These are phyloP conservation scores for Populus ilicifolia DNA, from an alignment of 345 rosid genomes.

Conservation along the genomic window DNA sequence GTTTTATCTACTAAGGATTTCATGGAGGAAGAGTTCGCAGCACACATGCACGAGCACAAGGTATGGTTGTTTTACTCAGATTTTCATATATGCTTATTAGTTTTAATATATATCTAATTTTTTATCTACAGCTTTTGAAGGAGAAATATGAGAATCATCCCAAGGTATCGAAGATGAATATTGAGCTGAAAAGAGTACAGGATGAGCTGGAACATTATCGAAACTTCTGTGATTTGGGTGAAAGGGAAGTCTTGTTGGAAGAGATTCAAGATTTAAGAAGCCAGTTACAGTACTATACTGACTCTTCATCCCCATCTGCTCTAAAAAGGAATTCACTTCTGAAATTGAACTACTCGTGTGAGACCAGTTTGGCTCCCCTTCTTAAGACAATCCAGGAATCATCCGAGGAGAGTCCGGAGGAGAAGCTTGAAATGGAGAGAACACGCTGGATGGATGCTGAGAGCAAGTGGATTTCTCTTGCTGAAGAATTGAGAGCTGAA, in stretches of 20 bases:
- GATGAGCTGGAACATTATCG: slow-evolving; percentile 77
- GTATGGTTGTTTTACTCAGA: slow-evolving; percentile 32
- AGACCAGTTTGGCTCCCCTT: slow-evolving; percentile 37
- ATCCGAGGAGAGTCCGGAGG: slow-evolving; percentile 48
- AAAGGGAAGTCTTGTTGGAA: slow-evolving; percentile 86
- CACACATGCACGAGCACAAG: slow-evolving; percentile 77
- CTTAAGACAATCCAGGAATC: slow-evolving; percentile 59
- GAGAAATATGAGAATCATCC: slow-evolving; percentile 92
- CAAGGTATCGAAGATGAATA: slow-evolving; percentile 62
- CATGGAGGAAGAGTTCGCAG: slow-evolving; percentile 73
- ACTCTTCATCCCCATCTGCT: slow-evolving; percentile 54
- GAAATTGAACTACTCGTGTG: slow-evolving; percentile 56
- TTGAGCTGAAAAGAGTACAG: slow-evolving; percentile 70
- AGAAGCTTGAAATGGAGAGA: slow-evolving; percentile 62
- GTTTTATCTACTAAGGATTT: slow-evolving; percentile 83
- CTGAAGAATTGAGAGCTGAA: slow-evolving; percentile 77
- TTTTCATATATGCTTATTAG: neutral
- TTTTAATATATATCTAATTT: slow-evolving; percentile 18
- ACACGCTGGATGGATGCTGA: slow-evolving; percentile 68
- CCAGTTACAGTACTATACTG: slow-evolving; percentile 75
- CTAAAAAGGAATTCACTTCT: slow-evolving; percentile 48
- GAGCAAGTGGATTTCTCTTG: slow-evolving; percentile 87
- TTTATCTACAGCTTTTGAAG: slow-evolving; percentile 69
- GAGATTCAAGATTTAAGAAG: slow-evolving; percentile 85
- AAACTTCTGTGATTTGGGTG: slow-evolving; percentile 80